These are phyloP conservation scores for Stachybotrys chartarum DNA, from an alignment of 2,329 filamentous ascomycete species.

Conservation along the genomic window DNA sequence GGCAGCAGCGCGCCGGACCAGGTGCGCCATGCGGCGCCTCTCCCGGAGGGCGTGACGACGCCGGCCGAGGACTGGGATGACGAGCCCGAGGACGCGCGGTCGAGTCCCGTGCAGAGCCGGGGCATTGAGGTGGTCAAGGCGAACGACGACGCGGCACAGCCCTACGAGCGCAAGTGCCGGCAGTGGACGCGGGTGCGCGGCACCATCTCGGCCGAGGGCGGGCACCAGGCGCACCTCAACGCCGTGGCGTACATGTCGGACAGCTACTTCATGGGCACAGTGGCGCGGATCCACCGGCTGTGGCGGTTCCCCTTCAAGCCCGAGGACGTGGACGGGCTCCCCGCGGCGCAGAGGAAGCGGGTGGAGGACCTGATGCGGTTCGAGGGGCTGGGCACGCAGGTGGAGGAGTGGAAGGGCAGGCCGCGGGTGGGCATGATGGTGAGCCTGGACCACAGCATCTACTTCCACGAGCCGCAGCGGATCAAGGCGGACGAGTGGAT, in stretches of 20 bases:
- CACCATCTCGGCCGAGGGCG: constrained; percentile 63
- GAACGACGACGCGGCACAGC: constrained; percentile 35
- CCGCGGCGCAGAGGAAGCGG: constrained; percentile 30
- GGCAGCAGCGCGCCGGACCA: constrained; percentile 42
- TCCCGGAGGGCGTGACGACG: constrained; percentile 39
- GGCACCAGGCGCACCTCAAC: constrained; percentile 72
- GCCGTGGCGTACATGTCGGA: constrained; percentile 93
- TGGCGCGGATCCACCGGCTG: constrained; percentile 72
- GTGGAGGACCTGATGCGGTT: constrained; percentile 31
- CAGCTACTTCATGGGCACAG: constrained; percentile 86
- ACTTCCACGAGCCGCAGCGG: constrained; percentile 54
- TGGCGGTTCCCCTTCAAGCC: constrained; percentile 61
- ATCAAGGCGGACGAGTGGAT: constrained; percentile 68
- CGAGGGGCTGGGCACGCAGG: constrained; percentile 26
- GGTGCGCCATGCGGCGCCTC: constrained; percentile 58
- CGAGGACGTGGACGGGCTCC: constrained; percentile 44
- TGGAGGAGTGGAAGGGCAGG: constrained; percentile 41
- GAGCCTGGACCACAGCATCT: constrained; percentile 68
- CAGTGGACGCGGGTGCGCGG: constrained; percentile 73
- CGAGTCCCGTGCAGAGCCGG: constrained; percentile 41
- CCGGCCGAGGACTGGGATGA: constrained; percentile 33
- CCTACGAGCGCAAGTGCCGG: constrained; percentile 60
- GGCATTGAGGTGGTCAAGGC: constrained; percentile 30
- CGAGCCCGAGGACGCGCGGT: constrained; percentile 41
- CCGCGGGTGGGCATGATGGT: constrained; percentile 79